A percentile compares a stretch with the other conserved stretches of the same genome.
Evolutionary conservation across 129 eudicot genomes (phyloP).

Genomic region (Saussurea involucrata): DNA sequence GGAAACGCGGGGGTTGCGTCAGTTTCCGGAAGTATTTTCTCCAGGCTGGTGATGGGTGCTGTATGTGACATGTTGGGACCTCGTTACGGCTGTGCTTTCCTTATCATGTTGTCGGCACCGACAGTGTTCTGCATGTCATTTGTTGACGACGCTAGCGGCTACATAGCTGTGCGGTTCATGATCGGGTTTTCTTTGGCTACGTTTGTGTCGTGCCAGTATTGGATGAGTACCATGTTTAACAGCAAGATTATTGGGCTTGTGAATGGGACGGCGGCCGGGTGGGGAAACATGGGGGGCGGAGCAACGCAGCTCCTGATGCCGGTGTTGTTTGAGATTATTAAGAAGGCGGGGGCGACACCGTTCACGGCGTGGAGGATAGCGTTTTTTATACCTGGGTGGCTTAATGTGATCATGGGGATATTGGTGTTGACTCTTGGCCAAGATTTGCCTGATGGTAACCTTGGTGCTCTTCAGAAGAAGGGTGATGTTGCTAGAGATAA

Average conservation of each 20-base stretch:
- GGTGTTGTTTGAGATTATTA: conserved; percentile 55
- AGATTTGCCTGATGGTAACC: conserved; percentile 91
- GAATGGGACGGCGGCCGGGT: conserved; percentile 86
- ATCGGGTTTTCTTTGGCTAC: conserved; percentile 76
- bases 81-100: conserved; percentile 75
- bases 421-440: conserved; percentile 71
- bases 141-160: conserved; percentile 49
- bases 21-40: conserved; percentile 66
- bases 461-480: conserved; percentile 65
- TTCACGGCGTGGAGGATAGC: conserved; percentile 86
- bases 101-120: conserved; percentile 71
- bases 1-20: conserved; percentile 90
- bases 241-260: conserved; percentile 66
- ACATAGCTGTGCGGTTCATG: conserved; percentile 65
- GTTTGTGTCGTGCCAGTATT: conserved; percentile 73
- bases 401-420: conserved; percentile 72
- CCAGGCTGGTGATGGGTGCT: conserved; percentile 80
- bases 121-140: conserved; percentile 74
- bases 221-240: conserved; percentile 81
- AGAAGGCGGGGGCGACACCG: conserved; percentile 47
- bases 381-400: conserved; percentile 70
- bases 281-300: conserved; percentile 95
- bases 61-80: conserved; percentile 76
- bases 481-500: conserved; percentile 74
- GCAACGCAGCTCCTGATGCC: conserved; percentile 85